phyloP scores from a whole-genome alignment of 805 yeast species.

The Candida dajiaensis region DNA sequence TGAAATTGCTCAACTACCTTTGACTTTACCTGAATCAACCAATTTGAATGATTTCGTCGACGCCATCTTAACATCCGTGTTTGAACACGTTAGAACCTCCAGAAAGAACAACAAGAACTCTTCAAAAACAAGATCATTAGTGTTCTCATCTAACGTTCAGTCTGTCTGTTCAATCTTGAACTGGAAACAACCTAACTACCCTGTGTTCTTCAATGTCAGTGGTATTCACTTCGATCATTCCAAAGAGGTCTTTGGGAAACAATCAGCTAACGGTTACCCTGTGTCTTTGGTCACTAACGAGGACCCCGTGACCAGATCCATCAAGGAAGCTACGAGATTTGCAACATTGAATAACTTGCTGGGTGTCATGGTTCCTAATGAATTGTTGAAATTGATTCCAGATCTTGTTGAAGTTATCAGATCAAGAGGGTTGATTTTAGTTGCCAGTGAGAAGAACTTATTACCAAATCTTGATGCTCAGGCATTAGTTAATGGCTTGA shows the following conservation, averaged over 20 bases:
- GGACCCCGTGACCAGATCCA: slow-evolving; percentile 52
- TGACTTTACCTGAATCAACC: slow-evolving; percentile 34
- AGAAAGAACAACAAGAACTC: slow-evolving; percentile 25
- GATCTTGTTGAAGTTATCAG: slow-evolving; percentile 69
- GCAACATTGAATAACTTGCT: slow-evolving; percentile 78
- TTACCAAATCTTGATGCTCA: slow-evolving; percentile 4
- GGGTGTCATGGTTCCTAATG: slow-evolving; percentile 75
- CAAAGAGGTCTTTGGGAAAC: slow-evolving; percentile 27
- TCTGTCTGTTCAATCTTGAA: slow-evolving; percentile 88
- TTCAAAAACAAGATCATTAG: slow-evolving; percentile 50
- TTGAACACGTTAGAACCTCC: slow-evolving; percentile 59
- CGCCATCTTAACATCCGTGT: slow-evolving; percentile 59
- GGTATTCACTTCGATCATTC: slow-evolving; percentile 40
- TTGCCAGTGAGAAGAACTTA: slow-evolving; percentile 49
- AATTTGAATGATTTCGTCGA: slow-evolving; percentile 76
- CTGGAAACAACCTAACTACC: slow-evolving; percentile 98
- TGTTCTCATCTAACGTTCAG: slow-evolving; percentile 83
- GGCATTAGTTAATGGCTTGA: slow-evolving; percentile 2
- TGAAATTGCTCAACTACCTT: slow-evolving; percentile 36
- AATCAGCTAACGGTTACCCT: slow-evolving; percentile 37
- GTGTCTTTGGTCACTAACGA: slow-evolving; percentile 21
- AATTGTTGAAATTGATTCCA: slow-evolving; percentile 67
- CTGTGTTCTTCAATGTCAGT: slow-evolving; percentile 80
- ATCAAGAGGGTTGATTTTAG: slow-evolving; percentile 74
- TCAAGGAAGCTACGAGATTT: slow-evolving; percentile 77